These are phyloP conservation scores for Schwanniomyces pseudopolymorphus DNA, from an alignment of 805 yeast species.

Conservation along the genomic window DNA sequence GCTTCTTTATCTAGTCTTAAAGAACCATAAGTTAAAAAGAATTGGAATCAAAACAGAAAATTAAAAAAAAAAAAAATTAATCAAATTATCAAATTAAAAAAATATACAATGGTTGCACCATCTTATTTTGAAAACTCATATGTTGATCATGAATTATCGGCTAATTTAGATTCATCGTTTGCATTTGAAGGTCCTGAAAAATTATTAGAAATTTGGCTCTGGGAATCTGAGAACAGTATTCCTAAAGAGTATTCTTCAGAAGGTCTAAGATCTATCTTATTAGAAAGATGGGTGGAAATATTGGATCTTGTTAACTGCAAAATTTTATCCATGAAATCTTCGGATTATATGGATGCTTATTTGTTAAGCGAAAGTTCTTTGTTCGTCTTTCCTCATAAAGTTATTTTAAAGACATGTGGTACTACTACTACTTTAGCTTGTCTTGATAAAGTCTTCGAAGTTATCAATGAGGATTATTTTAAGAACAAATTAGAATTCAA, in stretches of 20 bases:
- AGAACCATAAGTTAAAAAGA: neutral
- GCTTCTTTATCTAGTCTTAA: neutral
- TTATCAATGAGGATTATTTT: slow-evolving; percentile 19
- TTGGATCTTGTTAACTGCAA: slow-evolving; percentile 86
- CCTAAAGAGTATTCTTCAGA: slow-evolving; percentile 35
- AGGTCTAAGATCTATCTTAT: slow-evolving; percentile 65
- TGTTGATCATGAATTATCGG: slow-evolving; percentile 79
- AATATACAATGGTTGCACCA: slow-evolving; percentile 40
- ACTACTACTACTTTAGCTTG: slow-evolving; percentile 89
- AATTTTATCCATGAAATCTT: slow-evolving; percentile 74
- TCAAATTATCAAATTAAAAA: slow-evolving; percentile 5
- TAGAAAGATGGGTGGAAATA: slow-evolving; percentile 66
- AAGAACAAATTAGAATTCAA: slow-evolving; percentile 26
- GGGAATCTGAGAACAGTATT: slow-evolving; percentile 44
- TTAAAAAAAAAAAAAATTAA: slow-evolving; percentile 1
- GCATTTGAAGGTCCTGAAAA: slow-evolving; percentile 99
- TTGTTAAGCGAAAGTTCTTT: slow-evolving; percentile 85
- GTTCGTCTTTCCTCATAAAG: slow-evolving; percentile 82
- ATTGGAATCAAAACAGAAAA: slow-evolving; percentile 3
- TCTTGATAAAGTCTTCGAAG: slow-evolving; percentile 59
- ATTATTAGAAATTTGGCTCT: slow-evolving; percentile 86
- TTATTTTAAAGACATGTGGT: slow-evolving; percentile 92
- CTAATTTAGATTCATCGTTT: slow-evolving; percentile 77
- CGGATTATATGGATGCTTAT: slow-evolving; percentile 72
- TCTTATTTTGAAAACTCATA: slow-evolving; percentile 45